Evolutionary conservation across 257 asterid species (phyloP), one percentile per base, ranked within the genome.

Genomic region (Eucommia ulmoides): DNA sequence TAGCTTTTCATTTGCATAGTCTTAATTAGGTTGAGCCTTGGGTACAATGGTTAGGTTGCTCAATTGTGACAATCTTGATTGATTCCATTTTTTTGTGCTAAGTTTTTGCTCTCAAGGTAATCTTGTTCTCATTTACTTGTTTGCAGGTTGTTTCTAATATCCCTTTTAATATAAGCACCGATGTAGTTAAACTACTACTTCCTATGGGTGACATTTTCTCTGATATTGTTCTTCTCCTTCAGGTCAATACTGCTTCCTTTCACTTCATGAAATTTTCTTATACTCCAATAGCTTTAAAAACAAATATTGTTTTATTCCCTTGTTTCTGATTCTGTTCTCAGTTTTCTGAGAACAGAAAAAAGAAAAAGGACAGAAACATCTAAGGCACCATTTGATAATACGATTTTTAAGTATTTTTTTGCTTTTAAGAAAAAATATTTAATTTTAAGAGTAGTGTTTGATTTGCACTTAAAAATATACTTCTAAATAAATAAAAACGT

Each of bases 131-230:
- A 18, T 0, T 42, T 20, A 24, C 35, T 26, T 51, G 54, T 19
- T 58, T 41, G 42, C 88, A 86, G 99, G 99, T 91, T 56, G 94
- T 85, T 8, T 82, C 98, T 3, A 89, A 89, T 57, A 70, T 89
- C 63, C 98, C 98, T 33, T 89, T 89, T 75, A 89, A 89, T 80
- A 89, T 85, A 65, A 85, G 88, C 53, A 83, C 93, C 5, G 92
- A 81, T 52, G 88, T 86, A 54, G 82, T 89, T 51, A 89, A 83
- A 62, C 92, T 70, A 59, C 96, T 86, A 52, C 96, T 91, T 75
- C 99, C 99, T 22, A 86, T 91, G 98, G 99, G 96, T 48, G 99
- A 91, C 69, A 67, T 86, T 51, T 83, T 91, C 81, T 76, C 96
- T 2, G 89, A 77, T 68, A 79, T 81, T 55, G 74, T 83, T 68